phyloP scores from a whole-genome alignment of 2,329 filamentous ascomycete genomes.

The Nemania sp. region DNA sequence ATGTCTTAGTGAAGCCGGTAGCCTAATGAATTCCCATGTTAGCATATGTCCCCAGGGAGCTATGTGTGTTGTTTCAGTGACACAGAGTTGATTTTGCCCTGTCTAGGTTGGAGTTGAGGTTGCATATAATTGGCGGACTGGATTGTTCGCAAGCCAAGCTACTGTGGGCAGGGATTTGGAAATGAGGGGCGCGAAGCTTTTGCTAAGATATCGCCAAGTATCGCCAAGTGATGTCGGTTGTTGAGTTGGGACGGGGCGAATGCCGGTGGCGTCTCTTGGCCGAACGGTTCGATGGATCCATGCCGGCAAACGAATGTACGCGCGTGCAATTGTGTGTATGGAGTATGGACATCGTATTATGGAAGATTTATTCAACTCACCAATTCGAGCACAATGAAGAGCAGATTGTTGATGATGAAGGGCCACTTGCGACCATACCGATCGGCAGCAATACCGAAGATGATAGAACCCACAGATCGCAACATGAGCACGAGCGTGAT shows the following conservation, averaged over 20 bases:
- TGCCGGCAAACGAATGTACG: conserved; percentile 3
- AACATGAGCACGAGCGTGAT: conserved; percentile 74
- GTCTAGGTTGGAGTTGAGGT: not conserved
- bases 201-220: conserved; percentile 44
- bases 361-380: conserved; percentile 55
- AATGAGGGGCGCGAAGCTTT: conserved; percentile 44
- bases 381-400: conserved; percentile 79
- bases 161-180: conserved; percentile 22
- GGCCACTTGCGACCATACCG: conserved; percentile 75
- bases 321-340: not conserved
- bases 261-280: conserved; percentile 38
- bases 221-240: conserved; percentile 43
- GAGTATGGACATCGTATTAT: not conserved
- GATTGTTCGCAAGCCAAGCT: not conserved
- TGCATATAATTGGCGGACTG: not conserved
- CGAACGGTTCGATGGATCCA: conserved; percentile 2
- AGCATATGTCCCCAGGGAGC: too few species aligned
- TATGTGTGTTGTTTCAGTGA: not conserved
- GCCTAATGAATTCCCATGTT: conserved; percentile 52
- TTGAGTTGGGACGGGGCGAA: conserved; percentile 14
- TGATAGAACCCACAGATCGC: conserved; percentile 65
- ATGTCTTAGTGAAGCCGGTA: conserved; percentile 77
- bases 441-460: conserved; percentile 67
- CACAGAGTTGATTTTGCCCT: not conserved
- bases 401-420: conserved; percentile 79